Evolutionary conservation across 2,329 filamentous ascomycete species (phyloP), one percentile per base, ranked within the genome.

Genomic region (Fusarium euwallaceae): DNA sequence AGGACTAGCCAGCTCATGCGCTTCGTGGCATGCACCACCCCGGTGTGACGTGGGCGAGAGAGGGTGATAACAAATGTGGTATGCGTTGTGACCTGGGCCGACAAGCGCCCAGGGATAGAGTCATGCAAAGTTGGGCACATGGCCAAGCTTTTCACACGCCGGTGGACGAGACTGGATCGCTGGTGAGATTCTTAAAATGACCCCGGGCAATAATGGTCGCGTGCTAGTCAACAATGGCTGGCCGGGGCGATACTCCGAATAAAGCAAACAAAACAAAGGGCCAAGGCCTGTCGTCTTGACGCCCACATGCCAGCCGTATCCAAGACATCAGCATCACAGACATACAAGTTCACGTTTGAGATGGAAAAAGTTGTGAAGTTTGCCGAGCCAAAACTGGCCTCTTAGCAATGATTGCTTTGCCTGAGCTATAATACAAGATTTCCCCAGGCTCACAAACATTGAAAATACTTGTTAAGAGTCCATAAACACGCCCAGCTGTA

Each of bases 331-430:
- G 22, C 16, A 8, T 17, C 16, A 29, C 17, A 20, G 43, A 34
- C 11, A 17, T 14, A 6, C 20, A 36, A 11, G 7, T 29, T 51
- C 14, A 51, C 45, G 9, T 51, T 27, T 3, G 27, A 51, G 16
- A 51, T 17, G 6, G 17, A n/a, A 27, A 24, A 20, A 20, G 20
- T 43, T 51, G 43, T 45, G 24, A 66, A 71, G 66, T 71, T 61
- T 67, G 81, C 78, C 74, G 78, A 79, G 76, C 83, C 83, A 85
- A 85, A 84, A 84, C 79, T 84, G 81, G 79, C 72, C 81, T 83
- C 81, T 73, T 61, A 76, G 81, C 78, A 81, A 80, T 80, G 77
- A 69, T 80, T 79, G 76, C 75, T 79, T 69, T 72, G 78, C 72
- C 76, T 70, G 76, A 67, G 72, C 75, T 79, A 79, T 77, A 29